Percentiles rank a stretch among this genome's conserved stretches.
Evolutionary conservation across 2,329 filamentous ascomycete genomes (phyloP).

Genomic region (Diaporthe helianthi): DNA sequence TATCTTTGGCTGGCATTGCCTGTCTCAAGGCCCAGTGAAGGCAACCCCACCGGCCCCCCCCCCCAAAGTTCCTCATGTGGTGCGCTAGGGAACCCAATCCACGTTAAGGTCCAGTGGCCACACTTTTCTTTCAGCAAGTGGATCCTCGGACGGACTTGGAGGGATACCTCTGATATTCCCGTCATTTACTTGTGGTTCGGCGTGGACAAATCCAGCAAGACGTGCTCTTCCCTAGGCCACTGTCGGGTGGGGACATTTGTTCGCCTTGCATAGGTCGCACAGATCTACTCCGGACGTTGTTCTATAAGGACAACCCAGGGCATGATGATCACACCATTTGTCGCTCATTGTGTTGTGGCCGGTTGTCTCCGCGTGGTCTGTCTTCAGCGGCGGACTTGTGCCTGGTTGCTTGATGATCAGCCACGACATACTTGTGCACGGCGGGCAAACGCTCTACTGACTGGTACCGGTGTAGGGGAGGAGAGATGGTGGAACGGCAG

Average conservation of each 20-base stretch:
- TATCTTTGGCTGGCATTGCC: neutral
- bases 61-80: neutral
- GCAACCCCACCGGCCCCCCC: neutral
- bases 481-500: neutral
- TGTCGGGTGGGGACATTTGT: slow-evolving; percentile 23
- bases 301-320: slow-evolving; percentile 30
- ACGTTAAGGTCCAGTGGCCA: neutral
- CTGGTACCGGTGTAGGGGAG: neutral
- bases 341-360: slow-evolving; percentile 26
- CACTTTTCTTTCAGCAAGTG: neutral
- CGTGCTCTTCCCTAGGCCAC: neutral
- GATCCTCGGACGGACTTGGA: neutral
- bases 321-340: slow-evolving; percentile 31
- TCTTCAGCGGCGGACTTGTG: neutral
- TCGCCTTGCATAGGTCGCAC: slow-evolving; percentile 31
- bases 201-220: neutral
- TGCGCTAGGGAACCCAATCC: neutral
- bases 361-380: neutral
- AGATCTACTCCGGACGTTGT: slow-evolving; percentile 27
- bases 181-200: neutral
- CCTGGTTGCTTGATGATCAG: neutral
- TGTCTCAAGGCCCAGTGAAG: neutral
- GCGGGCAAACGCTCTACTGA: neutral
- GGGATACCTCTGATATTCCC: neutral
- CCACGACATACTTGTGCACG: neutral